Evolutionary conservation across 2,329 filamentous ascomycete genomes (phyloP).

Genomic region (Mollisiaceae sp.): DNA sequence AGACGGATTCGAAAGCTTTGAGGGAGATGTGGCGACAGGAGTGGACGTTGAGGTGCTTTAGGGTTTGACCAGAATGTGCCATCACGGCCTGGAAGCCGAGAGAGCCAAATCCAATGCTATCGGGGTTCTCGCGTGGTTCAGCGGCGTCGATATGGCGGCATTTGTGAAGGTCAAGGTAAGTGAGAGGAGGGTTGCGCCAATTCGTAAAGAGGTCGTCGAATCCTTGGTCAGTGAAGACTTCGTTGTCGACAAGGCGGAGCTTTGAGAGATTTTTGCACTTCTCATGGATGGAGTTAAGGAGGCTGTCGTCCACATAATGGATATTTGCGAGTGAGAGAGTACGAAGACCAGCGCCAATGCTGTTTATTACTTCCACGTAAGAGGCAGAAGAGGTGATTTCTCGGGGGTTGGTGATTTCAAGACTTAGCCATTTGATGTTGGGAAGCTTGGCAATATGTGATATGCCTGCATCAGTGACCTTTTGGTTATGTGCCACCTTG

Average conservation of each 20-base stretch:
- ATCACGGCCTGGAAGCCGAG: constrained; percentile 81
- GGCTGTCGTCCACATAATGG: constrained; percentile 66
- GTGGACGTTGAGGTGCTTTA: constrained; percentile 76
- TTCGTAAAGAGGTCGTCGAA: constrained; percentile 74
- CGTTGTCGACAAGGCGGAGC: constrained; percentile 80
- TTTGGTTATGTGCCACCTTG: constrained; percentile 82
- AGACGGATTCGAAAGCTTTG: constrained; percentile 75
- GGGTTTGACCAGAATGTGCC: constrained; percentile 73
- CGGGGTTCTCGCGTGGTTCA: constrained; percentile 67
- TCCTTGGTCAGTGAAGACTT: constrained; percentile 74
- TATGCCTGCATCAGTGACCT: constrained; percentile 70
- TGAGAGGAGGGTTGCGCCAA: constrained; percentile 77
- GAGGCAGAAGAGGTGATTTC: constrained; percentile 58
- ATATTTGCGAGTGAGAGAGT: constrained; percentile 81
- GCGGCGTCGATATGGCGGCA: constrained; percentile 78
- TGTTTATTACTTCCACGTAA: constrained; percentile 64
- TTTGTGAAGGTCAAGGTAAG: constrained; percentile 74
- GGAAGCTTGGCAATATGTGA: constrained; percentile 65
- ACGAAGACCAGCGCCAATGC: constrained; percentile 68
- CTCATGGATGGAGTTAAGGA: constrained; percentile 73
- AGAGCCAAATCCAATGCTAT: constrained; percentile 74
- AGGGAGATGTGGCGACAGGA: constrained; percentile 82
- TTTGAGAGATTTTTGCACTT: constrained; percentile 73
- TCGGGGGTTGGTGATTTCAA: constrained; percentile 60
- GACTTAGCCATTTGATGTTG: constrained; percentile 74